A percentile compares a stretch with the other conserved stretches of the same genome.
phyloP scores from a whole-genome alignment of 2,329 filamentous ascomycete genomes.

The Neoarthrinium moseri region DNA sequence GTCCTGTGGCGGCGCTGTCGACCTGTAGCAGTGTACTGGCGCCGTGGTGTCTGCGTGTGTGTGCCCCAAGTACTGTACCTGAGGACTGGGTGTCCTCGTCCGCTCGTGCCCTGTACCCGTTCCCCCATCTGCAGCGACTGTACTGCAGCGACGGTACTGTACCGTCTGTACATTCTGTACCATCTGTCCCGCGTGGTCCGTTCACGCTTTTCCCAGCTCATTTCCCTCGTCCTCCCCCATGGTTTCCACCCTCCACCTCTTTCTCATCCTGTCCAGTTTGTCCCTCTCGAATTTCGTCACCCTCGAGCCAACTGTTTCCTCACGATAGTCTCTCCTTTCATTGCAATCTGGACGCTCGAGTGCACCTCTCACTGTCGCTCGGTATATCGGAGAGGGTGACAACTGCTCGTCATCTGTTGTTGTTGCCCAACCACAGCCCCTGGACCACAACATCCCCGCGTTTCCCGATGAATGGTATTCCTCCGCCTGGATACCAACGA shows the following conservation, averaged over 20 bases:
- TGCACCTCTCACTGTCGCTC: too few relatives aligned
- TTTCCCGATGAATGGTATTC: constrained; percentile 24
- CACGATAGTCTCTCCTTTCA: constrained; percentile 4
- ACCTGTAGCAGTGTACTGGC: too few relatives aligned
- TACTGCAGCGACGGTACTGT: too few relatives aligned
- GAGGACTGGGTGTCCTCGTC: too few relatives aligned
- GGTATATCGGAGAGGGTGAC: neutral
- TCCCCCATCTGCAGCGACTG: too few relatives aligned
- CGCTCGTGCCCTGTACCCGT: too few relatives aligned
- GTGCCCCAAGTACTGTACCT: too few relatives aligned
- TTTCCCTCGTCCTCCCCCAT: constrained; percentile 6
- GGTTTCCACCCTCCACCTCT: neutral
- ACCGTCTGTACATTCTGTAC: too few relatives aligned
- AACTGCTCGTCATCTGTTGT: too few relatives aligned
- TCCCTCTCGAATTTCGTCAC: neutral
- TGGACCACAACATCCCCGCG: constrained; percentile 21
- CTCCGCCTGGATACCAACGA: constrained; percentile 30
- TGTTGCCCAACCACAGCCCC: constrained; percentile 8
- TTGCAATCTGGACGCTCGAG: too few relatives aligned
- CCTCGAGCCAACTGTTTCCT: neutral
- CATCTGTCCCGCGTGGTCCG: constrained; percentile 9
- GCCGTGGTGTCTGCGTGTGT: too few relatives aligned
- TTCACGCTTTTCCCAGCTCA: constrained; percentile 9
- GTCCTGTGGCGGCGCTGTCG: too few relatives aligned
- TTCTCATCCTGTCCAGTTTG: neutral